These are phyloP conservation scores for Massariosphaeria phaeospora DNA, from an alignment of 495 filamentous ascomycete species.

Conservation along the genomic window DNA sequence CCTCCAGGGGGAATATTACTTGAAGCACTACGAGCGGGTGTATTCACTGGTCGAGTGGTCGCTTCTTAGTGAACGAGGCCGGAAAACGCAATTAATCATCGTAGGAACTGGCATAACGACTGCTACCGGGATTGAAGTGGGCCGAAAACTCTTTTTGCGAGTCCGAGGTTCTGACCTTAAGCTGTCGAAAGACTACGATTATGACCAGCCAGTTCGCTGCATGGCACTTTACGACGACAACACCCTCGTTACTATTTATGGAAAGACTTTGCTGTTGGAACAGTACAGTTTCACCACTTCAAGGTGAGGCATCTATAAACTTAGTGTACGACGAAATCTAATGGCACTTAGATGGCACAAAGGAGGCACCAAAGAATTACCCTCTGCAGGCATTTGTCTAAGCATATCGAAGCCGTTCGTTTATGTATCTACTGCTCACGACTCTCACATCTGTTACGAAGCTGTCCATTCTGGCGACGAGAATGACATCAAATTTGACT, in stretches of 20 bases:
- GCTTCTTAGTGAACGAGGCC: constrained; percentile 5
- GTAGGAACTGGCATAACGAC: constrained; percentile 29
- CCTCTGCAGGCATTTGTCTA: constrained; percentile 34
- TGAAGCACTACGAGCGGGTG: constrained; percentile 28
- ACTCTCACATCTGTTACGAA: constrained; percentile 36
- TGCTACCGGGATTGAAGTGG: constrained; percentile 1
- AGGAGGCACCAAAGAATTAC: constrained; percentile 20
- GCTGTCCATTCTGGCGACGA: constrained; percentile 36
- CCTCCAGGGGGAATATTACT: constrained; percentile 1
- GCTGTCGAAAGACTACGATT: constrained; percentile 13
- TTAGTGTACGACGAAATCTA: no score
- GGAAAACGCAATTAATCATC: constrained; percentile 25
- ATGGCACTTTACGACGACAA: constrained; percentile 13
- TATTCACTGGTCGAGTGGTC: constrained; percentile 33
- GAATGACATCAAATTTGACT: constrained; percentile 8
- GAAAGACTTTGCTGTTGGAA: constrained; percentile 9
- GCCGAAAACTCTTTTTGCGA: constrained; percentile 28
- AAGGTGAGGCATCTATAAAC: no score
- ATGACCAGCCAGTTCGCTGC: constrained; percentile 12
- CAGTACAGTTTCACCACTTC: neutral
- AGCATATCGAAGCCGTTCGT: constrained; percentile 31
- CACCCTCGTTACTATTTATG: neutral
- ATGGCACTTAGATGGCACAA: constrained; percentile 22
- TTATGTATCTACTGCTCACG: constrained; percentile 35
- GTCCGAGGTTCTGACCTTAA: neutral